Evolutionary conservation across 2,329 filamentous ascomycete genomes (phyloP).

Genomic region (Cladosporium sp.): DNA sequence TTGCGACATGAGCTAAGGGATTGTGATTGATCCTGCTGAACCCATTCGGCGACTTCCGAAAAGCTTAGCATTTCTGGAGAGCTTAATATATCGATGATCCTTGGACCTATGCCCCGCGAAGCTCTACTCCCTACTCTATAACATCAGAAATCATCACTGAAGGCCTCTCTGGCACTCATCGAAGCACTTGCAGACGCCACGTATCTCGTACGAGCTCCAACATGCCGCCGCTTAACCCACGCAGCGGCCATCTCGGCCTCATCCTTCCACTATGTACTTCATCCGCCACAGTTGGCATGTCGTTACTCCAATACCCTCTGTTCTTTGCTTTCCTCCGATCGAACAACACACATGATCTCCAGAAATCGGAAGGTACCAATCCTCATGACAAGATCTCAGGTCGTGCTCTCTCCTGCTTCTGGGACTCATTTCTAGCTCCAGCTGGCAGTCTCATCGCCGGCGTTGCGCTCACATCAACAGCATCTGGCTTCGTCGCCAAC

Average conservation of each 20-base stretch:
- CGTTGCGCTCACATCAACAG: constrained; percentile 18
- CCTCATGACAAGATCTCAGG: constrained; percentile 3
- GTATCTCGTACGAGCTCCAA: not conserved
- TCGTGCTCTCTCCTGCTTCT: constrained; percentile 24
- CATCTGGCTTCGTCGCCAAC: constrained; percentile 20
- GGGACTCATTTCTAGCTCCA: constrained; percentile 22
- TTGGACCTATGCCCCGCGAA: no score
- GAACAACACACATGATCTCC: not conserved
- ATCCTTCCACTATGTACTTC: constrained; percentile 28
- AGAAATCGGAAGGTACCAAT: not conserved
- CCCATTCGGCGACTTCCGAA: not conserved
- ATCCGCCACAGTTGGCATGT: constrained; percentile 28
- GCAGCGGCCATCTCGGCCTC: constrained; percentile 25
- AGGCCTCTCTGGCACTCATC: no score
- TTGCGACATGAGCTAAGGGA: not conserved
- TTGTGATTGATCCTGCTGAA: not conserved
- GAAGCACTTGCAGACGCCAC: no score
- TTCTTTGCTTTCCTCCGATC: constrained; percentile 23
- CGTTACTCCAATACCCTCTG: constrained; percentile 27
- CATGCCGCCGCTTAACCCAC: constrained; percentile 25
- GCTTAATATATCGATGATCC: no score
- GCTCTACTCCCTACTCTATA: no score
- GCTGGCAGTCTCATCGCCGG: constrained; percentile 19
- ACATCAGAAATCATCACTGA: no score
- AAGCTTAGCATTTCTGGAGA: not conserved